Base-by-base conservation (phyloP, 2,329 filamentous ascomycete species). In the Fusarium euwallaceae region DNA sequence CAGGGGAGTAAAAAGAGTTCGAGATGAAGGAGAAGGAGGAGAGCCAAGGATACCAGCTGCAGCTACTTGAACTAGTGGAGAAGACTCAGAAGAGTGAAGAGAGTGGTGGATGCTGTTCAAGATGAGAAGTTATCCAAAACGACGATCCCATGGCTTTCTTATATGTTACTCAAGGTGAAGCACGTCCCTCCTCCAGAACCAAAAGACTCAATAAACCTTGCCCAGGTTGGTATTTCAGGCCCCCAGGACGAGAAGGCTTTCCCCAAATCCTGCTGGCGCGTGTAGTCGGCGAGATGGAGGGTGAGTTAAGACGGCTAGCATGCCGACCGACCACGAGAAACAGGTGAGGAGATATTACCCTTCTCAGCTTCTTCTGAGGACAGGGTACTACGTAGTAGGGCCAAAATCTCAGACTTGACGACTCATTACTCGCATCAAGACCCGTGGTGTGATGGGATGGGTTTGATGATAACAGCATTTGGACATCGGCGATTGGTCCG, bases 131-230 rank as follows among this genome's bases (percentile, higher is more conserved):
- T 36, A 22, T 58, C 37, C 17, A 34, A 41, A 32, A 59, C 64
- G 45, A 64, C 56, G 74, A 64, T 66, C 60, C 65, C 63, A 68
- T 61, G 45, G 64, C 27, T 56, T 55, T 66, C 62, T 78, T 78
- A 75, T 75, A 76, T 76, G 66, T 37, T 51, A 9, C 22, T 43
- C 29, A 12, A 41, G 24, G 9, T 68, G 71, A 72, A 71, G 75
- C 45, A 74, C 69, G 62, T 69, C 73, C 53, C 48, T 53, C 27
- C 27, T 20, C 67, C 45, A 55, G 10, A 70, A 70, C 20, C 61
- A 59, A 51, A 45, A 41, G 27, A 45, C 37, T 69, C 32, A 24
- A 12, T 43, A 41, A 41, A 62, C 27, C 22, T 37, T 67, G 61
- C 27, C 63, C 17, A 20, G 8, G 32, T 20, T 36, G 51, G 20